phyloP scores from a whole-genome alignment of 768 basidiomycete species.

The Boletus pseudopeckii region DNA sequence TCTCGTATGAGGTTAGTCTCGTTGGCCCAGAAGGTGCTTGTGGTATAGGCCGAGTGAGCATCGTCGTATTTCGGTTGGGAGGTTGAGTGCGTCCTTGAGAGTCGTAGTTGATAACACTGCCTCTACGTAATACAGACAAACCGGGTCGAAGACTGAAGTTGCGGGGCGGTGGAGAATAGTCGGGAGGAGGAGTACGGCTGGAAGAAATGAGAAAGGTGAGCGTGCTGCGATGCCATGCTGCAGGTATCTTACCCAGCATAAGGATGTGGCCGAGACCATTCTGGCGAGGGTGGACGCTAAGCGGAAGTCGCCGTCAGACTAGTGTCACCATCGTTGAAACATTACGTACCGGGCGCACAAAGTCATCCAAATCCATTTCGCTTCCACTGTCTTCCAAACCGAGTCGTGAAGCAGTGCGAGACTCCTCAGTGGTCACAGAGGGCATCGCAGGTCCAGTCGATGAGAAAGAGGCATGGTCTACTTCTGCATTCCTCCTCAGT shows the following conservation, averaged over 20 bases:
- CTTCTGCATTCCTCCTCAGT: conserved; percentile 26
- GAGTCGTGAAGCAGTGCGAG: conserved; percentile 11
- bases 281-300: conserved; percentile 26
- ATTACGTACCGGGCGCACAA: conserved; percentile 11
- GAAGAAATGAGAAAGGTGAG: conserved; percentile 2
- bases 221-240: background rate
- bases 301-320: conserved; percentile 2
- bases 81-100: conserved; percentile 8
- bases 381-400: conserved; percentile 26
- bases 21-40: conserved; percentile 6
- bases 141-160: conserved; percentile 15
- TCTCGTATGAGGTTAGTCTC: conserved; percentile 14
- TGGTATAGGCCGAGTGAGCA: conserved; percentile 9
- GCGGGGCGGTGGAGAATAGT: conserved; percentile 19
- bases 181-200: conserved; percentile 26
- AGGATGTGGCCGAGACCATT: conserved; percentile 24
- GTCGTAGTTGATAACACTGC: conserved; percentile 1
- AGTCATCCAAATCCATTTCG: conserved; percentile 27
- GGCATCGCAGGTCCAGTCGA: conserved; percentile 4
- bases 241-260: conserved; percentile 22
- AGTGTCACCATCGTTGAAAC: background rate
- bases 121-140: conserved; percentile 16
- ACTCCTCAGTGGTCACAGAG: conserved; percentile 5
- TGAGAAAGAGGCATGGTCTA: conserved; percentile 17
- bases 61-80: conserved; percentile 9